Conservation (phyloP, 805 yeast species). For the Wickerhamomyces xylosicus region DNA sequence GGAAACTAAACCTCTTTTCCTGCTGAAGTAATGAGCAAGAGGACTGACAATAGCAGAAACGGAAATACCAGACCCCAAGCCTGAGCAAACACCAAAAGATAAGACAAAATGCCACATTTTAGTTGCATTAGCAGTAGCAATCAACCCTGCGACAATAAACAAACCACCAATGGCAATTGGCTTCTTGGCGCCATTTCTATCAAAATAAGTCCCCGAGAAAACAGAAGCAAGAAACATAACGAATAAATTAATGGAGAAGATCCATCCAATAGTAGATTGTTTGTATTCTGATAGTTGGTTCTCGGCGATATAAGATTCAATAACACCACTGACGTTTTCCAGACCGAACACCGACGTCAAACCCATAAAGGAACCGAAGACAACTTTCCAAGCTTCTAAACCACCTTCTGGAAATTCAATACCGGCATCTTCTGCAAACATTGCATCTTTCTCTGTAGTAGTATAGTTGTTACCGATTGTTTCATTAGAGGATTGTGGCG, state of each 20-base stretch:
- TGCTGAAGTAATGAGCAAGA: constrained; percentile 53
- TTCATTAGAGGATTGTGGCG: not conserved
- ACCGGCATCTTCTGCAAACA: constrained; percentile 14
- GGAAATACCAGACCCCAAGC: constrained; percentile 49
- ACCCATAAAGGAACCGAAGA: constrained; percentile 50
- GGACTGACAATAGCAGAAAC: constrained; percentile 49
- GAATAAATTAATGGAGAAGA: constrained; percentile 46
- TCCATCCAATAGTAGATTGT: constrained; percentile 47
- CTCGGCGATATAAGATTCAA: constrained; percentile 46
- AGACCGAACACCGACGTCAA: constrained; percentile 43
- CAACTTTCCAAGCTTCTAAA: constrained; percentile 38
- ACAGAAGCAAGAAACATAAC: constrained; percentile 38
- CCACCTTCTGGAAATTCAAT: constrained; percentile 51
- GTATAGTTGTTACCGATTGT: not conserved
- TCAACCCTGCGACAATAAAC: constrained; percentile 34
- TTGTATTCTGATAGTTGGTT: constrained; percentile 39
- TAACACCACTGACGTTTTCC: constrained; percentile 48
- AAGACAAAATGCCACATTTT: constrained; percentile 49
- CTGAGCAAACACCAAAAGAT: constrained; percentile 41
- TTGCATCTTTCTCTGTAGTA: constrained; percentile 1
- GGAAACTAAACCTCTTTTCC: constrained; percentile 42
- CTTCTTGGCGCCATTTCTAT: constrained; percentile 35
- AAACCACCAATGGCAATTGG: constrained; percentile 32
- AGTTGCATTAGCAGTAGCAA: constrained; percentile 39
- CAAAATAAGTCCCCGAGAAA: constrained; percentile 48